phyloP scores from a whole-genome alignment of 2,329 filamentous ascomycete species.

The Botryotinia globosa region DNA sequence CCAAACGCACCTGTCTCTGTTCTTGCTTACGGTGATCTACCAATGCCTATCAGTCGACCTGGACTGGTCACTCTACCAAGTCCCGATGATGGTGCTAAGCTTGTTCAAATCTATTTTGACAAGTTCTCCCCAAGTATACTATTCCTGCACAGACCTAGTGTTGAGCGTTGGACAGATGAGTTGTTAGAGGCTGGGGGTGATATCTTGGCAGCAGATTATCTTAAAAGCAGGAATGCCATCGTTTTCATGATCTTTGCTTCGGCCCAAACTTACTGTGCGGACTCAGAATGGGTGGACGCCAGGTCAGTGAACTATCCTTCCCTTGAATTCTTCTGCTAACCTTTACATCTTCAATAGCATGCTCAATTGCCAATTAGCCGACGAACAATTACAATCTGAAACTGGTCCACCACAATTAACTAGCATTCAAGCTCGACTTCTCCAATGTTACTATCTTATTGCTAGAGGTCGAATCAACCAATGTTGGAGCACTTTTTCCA shows the following conservation, averaged over 20 bases:
- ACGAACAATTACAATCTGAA: constrained; percentile 38
- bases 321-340: constrained; percentile 4
- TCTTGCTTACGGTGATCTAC: constrained; percentile 37
- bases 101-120: constrained; percentile 55
- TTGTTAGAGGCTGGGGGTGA: constrained; percentile 46
- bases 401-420: constrained; percentile 37
- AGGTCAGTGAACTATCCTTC: neutral
- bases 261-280: constrained; percentile 41
- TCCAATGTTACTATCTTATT: constrained; percentile 39
- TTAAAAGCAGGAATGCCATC: constrained; percentile 40
- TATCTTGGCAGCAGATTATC: constrained; percentile 41
- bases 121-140: constrained; percentile 57
- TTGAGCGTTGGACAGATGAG: constrained; percentile 49
- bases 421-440: constrained; percentile 43
- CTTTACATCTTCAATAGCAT: constrained; percentile 25
- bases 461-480: constrained; percentile 39
- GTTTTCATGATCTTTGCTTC: constrained; percentile 53
- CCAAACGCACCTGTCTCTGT: constrained; percentile 40
- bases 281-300: neutral
- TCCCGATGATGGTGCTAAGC: constrained; percentile 16
- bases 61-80: constrained; percentile 43
- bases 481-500: constrained; percentile 39
- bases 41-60: constrained; percentile 44
- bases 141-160: constrained; percentile 54
- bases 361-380: constrained; percentile 30